Conservation (phyloP, 306 rosid species). For the Pterocarpus macrocarpus region DNA sequence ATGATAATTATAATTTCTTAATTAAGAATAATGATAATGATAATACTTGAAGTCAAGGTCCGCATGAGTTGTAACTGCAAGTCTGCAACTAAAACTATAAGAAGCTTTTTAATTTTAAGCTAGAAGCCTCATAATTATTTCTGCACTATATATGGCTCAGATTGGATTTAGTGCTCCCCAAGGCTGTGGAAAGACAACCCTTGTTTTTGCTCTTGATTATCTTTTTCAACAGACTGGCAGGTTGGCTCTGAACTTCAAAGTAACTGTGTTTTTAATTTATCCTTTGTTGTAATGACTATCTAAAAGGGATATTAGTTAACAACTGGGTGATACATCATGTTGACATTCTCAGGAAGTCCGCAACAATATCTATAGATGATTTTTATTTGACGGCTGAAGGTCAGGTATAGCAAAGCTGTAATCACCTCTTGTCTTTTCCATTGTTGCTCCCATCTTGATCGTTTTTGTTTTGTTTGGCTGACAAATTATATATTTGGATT, state of each 20-base stretch:
- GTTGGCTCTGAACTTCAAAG: slow-evolving; percentile 50
- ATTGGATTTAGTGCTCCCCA: slow-evolving; percentile 99
- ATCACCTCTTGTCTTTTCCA: slow-evolving; percentile 12
- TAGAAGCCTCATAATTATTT: slow-evolving; percentile 3
- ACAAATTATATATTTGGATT: slow-evolving; percentile 50
- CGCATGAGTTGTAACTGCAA: neutral
- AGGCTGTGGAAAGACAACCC: slow-evolving; percentile 99
- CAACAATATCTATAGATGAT: slow-evolving; percentile 89
- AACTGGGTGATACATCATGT: slow-evolving; percentile 46
- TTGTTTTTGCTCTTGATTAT: slow-evolving; percentile 90
- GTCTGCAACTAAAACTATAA: neutral
- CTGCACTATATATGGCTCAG: slow-evolving; percentile 54
- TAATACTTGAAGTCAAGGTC: neutral
- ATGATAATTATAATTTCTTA: neutral
- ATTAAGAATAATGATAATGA: neutral
- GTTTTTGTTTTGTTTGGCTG: slow-evolving; percentile 25
- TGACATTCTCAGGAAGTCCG: slow-evolving; percentile 79
- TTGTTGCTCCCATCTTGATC: slow-evolving; percentile 7
- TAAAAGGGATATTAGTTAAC: slow-evolving; percentile 12
- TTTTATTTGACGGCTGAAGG: slow-evolving; percentile 88
- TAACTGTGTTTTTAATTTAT: slow-evolving; percentile 30
- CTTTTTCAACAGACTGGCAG: slow-evolving; percentile 71
- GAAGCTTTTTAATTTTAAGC: neutral
- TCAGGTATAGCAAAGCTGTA: slow-evolving; percentile 65
- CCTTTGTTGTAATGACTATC: slow-evolving; percentile 25